These are phyloP conservation scores for Xylaria sp. DNA, from an alignment of 2,329 filamentous ascomycete species.

Conservation along the genomic window DNA sequence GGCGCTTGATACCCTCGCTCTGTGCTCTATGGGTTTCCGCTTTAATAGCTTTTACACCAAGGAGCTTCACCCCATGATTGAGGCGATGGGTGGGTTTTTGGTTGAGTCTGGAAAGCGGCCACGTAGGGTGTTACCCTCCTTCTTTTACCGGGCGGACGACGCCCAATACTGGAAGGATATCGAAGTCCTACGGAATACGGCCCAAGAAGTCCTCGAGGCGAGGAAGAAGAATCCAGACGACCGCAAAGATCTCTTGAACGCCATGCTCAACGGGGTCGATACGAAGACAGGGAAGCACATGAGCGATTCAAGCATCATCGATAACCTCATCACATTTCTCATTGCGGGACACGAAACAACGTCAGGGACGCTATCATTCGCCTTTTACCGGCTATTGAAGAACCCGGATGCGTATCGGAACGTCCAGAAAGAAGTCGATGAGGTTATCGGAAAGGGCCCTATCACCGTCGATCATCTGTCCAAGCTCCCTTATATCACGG, in stretches of 20 bases:
- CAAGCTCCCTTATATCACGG: conserved; percentile 73
- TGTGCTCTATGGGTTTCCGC: conserved; percentile 76
- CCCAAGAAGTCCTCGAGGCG: conserved; percentile 69
- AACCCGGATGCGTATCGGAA: conserved; percentile 69
- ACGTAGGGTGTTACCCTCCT: conserved; percentile 59
- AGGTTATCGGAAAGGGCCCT: conserved; percentile 67
- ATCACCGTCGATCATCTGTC: conserved; percentile 70
- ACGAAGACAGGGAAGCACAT: conserved; percentile 74
- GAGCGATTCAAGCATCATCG: conserved; percentile 69
- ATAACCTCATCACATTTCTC: conserved; percentile 79
- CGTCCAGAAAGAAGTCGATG: conserved; percentile 75
- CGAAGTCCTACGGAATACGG: conserved; percentile 63
- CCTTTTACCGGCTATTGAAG: conserved; percentile 73
- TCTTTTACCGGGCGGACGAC: conserved; percentile 61
- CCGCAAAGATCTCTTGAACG: conserved; percentile 74
- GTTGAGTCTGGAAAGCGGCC: conserved; percentile 64
- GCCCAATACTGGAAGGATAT: conserved; percentile 67
- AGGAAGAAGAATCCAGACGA: conserved; percentile 65
- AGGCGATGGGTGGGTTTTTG: conserved; percentile 74
- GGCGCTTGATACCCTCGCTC: conserved; percentile 76
- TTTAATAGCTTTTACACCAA: conserved; percentile 81
- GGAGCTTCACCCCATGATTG: conserved; percentile 75
- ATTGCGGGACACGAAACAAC: conserved; percentile 80
- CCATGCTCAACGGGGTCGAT: conserved; percentile 76
- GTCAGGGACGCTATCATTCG: conserved; percentile 72